Percentiles rank a stretch among this genome's conserved stretches.
Conservation (phyloP, 2,329 filamentous ascomycete species). For the Penicillium brasilianum region DNA sequence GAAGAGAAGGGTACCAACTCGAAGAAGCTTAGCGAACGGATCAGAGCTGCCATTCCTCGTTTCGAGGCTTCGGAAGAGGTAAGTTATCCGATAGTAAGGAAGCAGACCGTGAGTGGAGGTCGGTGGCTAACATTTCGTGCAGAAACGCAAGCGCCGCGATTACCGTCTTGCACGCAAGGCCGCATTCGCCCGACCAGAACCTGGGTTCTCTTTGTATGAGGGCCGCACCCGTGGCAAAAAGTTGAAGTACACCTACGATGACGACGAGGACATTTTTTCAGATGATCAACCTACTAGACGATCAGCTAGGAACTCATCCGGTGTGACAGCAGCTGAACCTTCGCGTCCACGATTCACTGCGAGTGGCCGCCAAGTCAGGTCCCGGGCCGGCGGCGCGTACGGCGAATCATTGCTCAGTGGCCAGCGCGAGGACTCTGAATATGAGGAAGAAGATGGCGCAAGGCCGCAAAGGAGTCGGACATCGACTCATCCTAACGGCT, state of each 20-base stretch:
- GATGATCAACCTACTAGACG: conserved; percentile 67
- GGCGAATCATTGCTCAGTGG: conserved; percentile 62
- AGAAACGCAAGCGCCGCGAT: conserved; percentile 93
- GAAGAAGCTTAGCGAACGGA: conserved; percentile 75
- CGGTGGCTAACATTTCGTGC: conserved; percentile 23
- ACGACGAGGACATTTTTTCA: conserved; percentile 75
- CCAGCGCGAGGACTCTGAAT: conserved; percentile 52
- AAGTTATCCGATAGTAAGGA: conserved; percentile 37
- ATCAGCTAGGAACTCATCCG: conserved; percentile 68
- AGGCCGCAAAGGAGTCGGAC: conserved; percentile 46
- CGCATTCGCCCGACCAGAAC: conserved; percentile 83
- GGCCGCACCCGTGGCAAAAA: conserved; percentile 95
- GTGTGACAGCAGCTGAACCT: conserved; percentile 73
- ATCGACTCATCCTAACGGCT: conserved; percentile 40
- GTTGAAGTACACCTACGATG: conserved; percentile 94
- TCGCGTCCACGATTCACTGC: conserved; percentile 72
- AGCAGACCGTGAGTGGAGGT: neutral
- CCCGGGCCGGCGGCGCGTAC: conserved; percentile 59
- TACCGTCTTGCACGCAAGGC: conserved; percentile 86
- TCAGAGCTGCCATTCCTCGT: conserved; percentile 77
- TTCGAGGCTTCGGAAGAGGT: conserved; percentile 95
- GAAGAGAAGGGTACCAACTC: conserved; percentile 82
- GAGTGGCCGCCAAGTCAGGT: conserved; percentile 80
- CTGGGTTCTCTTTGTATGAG: conserved; percentile 91
- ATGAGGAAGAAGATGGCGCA: conserved; percentile 51